Base-by-base conservation (phyloP, 768 basidiomycete genomes). In the Leccinum aurantiacum region DNA sequence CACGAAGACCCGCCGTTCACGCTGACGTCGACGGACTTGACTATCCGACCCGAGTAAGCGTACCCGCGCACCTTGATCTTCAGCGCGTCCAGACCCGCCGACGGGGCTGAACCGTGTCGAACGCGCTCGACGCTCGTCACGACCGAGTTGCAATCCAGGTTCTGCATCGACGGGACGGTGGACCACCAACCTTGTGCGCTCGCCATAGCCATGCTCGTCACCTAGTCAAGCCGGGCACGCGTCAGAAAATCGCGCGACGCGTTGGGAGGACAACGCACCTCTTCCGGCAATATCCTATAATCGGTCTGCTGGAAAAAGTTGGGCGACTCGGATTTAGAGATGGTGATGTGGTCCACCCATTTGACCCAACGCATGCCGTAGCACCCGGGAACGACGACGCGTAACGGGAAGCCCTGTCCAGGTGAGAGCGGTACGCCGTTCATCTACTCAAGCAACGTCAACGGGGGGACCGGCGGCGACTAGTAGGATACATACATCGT, bases 331-430 rank as follows among this genome's bases (percentile, higher is more conserved):
- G 58, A 35, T 3, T 56, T 63, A 5, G 85, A 82, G 58, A 89
- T 66, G 27, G 78, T 73, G 65, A 89, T 84, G 1, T 76, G 82
- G 65, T 88, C 85, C 0, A 88, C 76, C 88, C 89, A 90, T 76
- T 90, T 89, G 8, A 89, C 87, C 86, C 87, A 88, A 11, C 88
- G 82, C 31, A 86, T 88, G 6, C 88, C 88, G 15, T 83, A 76
- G 64, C 80, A 82, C 3, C 89, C 88, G 0, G 89, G 89, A 1
- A 85, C 84, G 44, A 89, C 81, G 8, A 87, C 71, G n/a, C 88
- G 84, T 25, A 90, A 64, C 4, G 88, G 88, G 6, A 80, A 86
- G 1, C 88, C 88, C 51, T 86, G 87, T 57, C 85, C 83, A 1
- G 86, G 74, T 14, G 80, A 78, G 17, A 89, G 73, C 0, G 80